Base-by-base conservation (phyloP, 1,139 yeast species). In the Hemisphaericaspora xylofermentans region DNA sequence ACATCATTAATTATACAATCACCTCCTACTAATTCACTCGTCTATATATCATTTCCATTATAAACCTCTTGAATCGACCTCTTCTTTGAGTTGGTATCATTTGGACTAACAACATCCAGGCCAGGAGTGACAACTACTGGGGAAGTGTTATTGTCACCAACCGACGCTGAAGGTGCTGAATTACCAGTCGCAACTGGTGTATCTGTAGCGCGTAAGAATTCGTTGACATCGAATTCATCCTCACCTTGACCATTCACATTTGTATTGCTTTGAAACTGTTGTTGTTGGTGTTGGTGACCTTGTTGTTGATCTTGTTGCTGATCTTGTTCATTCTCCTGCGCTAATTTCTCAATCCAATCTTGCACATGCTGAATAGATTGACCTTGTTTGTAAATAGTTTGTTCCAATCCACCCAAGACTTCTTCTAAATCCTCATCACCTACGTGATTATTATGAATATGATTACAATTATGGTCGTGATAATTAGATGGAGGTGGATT, bases 321-420 rank as follows among this genome's bases (percentile, higher is more conserved):
- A 4, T 30, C 36, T 17, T 34, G 41, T 18, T 40, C 38, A 29
- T 36, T 37, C 30, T 67, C 71, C 35, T 53, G 57, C 1, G 73
- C 68, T 37, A 74, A 56, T 41, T 66, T 74, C 43, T 66, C 77
- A 36, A 78, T 68, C 82, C 82, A 77, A 48, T 79, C 83, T 52
- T 77, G 80, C 1, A 77, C 80, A 51, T 78, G 82, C 55, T 70
- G 78, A 40, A 79, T 69, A 3, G 81, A 72, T 45, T 73, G 76
- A 9, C 80, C 82, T 47, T 78, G 82, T 50, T 66, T 71, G 42
- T 60, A 59, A 8, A 78, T 61, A 44, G 68, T 76, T 30, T 66
- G 70, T 49, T 74, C 78, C 39, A 74, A 55, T 2, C 68, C 71
- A 36, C 51, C 54, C 45, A 71, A 60, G 12, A 56, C 39, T 26